Percentiles rank a stretch among this genome's conserved stretches.
These are phyloP conservation scores for Moricandia arvensis DNA, from an alignment of 345 rosid species.

Conservation along the genomic window DNA sequence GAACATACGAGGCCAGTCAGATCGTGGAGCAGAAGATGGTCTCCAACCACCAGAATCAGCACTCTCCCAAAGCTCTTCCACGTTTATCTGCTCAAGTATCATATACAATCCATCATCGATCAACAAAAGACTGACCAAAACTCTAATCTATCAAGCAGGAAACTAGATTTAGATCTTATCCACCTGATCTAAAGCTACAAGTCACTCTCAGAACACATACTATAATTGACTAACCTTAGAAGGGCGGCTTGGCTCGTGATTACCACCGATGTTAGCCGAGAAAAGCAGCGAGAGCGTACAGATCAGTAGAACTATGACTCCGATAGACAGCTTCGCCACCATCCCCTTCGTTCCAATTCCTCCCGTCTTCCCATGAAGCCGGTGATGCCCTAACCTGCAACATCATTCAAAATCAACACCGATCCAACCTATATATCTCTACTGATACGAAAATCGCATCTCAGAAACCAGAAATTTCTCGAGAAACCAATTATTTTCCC, in stretches of 20 bases:
- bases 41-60: slow-evolving; percentile 87
- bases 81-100: slow-evolving; percentile 53
- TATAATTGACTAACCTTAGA: slow-evolving; percentile 48
- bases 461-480: not conserved
- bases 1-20: slow-evolving; percentile 85
- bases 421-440: slow-evolving; percentile 23
- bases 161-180: slow-evolving; percentile 7
- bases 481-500: not conserved
- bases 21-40: slow-evolving; percentile 96
- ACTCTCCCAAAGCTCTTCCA: slow-evolving; percentile 84
- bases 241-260: slow-evolving; percentile 44
- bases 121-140: not conserved
- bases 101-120: slow-evolving; percentile 10
- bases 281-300: slow-evolving; percentile 70
- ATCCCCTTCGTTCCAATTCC: slow-evolving; percentile 59
- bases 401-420: slow-evolving; percentile 26
- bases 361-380: slow-evolving; percentile 67
- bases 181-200: slow-evolving; percentile 23
- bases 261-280: slow-evolving; percentile 48
- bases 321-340: slow-evolving; percentile 59
- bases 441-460: slow-evolving; percentile 3
- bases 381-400: slow-evolving; percentile 63
- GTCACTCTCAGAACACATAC: not conserved
- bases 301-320: slow-evolving; percentile 63
- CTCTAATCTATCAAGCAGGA: not conserved